These are phyloP conservation scores for Pseudogymnoascus sp. DNA, from an alignment of 2,329 filamentous ascomycete species.

Conservation along the genomic window DNA sequence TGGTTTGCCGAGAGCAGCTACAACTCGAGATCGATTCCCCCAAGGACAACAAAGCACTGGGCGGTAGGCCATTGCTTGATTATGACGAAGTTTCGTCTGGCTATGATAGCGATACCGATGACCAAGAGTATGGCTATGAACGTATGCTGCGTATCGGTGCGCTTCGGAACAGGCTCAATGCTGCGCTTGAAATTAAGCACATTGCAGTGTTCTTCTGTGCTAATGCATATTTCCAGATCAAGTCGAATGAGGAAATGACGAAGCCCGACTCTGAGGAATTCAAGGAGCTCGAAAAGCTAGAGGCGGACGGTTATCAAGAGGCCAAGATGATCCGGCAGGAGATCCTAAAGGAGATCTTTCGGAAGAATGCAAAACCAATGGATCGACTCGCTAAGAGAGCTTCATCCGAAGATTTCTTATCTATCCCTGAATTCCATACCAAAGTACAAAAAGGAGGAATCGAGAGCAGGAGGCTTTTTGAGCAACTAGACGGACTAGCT, in stretches of 20 bases:
- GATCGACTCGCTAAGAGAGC: constrained; percentile 47
- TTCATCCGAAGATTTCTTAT: constrained; percentile 46
- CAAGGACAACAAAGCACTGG: constrained; percentile 19
- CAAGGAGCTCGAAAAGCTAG: constrained; percentile 56
- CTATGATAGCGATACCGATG: constrained; percentile 26
- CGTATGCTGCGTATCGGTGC: constrained; percentile 40
- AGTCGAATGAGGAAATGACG: constrained; percentile 57
- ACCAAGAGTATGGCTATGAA: neutral
- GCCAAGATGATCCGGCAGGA: constrained; percentile 74
- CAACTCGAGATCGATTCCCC: constrained; percentile 36
- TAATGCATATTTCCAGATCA: constrained; percentile 77
- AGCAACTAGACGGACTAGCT: constrained; percentile 58
- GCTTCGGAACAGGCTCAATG: constrained; percentile 58
- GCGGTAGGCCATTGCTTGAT: constrained; percentile 17
- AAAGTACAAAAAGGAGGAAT: constrained; percentile 54
- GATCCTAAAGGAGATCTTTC: constrained; percentile 53
- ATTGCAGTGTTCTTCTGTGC: constrained; percentile 77
- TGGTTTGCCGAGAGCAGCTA: constrained; percentile 57
- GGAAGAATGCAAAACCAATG: constrained; percentile 58
- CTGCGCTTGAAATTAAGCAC: constrained; percentile 71
- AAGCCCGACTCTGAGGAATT: constrained; percentile 60
- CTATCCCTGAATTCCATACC: constrained; percentile 52
- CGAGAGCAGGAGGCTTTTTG: constrained; percentile 59
- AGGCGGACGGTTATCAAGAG: constrained; percentile 64
- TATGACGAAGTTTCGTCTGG: constrained; percentile 22